Evolutionary conservation across 2,329 filamentous ascomycete genomes (phyloP).

Genomic region (Colletotrichum cordylinicola): DNA sequence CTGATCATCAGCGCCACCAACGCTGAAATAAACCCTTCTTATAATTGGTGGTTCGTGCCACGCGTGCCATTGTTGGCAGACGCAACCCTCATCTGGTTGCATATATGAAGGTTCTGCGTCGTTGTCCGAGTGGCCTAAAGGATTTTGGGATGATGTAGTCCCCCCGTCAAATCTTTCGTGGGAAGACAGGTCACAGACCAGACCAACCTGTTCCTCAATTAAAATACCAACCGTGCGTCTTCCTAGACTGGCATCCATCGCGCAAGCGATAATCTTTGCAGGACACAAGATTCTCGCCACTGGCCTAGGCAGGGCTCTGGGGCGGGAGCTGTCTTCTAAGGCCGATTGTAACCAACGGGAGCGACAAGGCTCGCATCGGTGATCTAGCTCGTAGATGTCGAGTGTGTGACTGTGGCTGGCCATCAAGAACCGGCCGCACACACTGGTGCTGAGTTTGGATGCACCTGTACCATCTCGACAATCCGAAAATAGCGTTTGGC

Average conservation of each 20-base stretch:
- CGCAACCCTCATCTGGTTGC: constrained; percentile 13
- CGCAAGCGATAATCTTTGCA: constrained; percentile 59
- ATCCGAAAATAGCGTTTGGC: constrained; percentile 40
- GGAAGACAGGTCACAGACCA: constrained; percentile 61
- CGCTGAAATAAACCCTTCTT: constrained; percentile 40
- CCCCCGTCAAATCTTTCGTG: neutral
- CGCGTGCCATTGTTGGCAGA: constrained; percentile 28
- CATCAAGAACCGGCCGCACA: constrained; percentile 63
- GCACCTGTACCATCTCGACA: constrained; percentile 10
- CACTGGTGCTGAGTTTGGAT: constrained; percentile 44
- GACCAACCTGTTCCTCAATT: constrained; percentile 63
- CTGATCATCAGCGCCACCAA: constrained; percentile 67
- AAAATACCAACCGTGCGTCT: constrained; percentile 63
- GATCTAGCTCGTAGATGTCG: constrained; percentile 57
- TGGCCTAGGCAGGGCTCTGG: constrained; percentile 41
- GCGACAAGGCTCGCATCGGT: constrained; percentile 34
- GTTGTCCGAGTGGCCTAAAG: neutral
- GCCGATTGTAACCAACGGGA: neutral
- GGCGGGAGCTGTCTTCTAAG: neutral
- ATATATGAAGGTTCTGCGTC: neutral
- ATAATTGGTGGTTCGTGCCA: constrained; percentile 21
- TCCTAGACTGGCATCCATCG: constrained; percentile 66
- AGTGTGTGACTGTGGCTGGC: constrained; percentile 59
- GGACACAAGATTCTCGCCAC: constrained; percentile 63
- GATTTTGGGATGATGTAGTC: neutral